These are phyloP conservation scores for Perkinsus olseni DNA, from an alignment of 169 alveolate genomes.

Conservation along the genomic window DNA sequence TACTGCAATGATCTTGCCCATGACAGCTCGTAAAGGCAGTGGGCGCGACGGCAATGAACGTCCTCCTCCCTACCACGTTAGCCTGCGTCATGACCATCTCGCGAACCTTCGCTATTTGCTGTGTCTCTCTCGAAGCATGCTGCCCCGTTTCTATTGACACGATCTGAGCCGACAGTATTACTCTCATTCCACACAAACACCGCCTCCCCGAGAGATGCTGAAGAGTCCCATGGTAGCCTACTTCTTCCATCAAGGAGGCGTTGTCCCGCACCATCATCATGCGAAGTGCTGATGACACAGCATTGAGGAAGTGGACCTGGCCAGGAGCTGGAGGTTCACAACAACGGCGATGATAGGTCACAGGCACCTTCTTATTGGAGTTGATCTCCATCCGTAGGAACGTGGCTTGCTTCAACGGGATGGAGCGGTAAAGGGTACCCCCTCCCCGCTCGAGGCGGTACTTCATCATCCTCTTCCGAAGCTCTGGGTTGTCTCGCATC, in stretches of 20 bases:
- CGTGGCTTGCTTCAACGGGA: not conserved
- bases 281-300: not conserved
- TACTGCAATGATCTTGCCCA: too few species aligned
- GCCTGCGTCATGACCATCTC: not conserved
- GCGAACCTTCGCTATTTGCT: not conserved
- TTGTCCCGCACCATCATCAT: not conserved
- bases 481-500: not conserved
- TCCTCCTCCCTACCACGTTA: not conserved
- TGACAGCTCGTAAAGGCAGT: too few species aligned
- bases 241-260: not conserved
- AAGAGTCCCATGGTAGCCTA: not conserved
- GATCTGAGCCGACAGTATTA: too few species aligned
- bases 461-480: not conserved
- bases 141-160: not conserved
- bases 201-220: not conserved
- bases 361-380: not conserved
- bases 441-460: not conserved
- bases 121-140: not conserved
- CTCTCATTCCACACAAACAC: too few species aligned
- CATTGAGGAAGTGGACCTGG: not conserved
- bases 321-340: too few species aligned
- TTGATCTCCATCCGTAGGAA: not conserved
- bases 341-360: too few species aligned
- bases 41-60: not conserved
- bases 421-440: not conserved